These are phyloP conservation scores for Phytophthora europaea DNA, from an alignment of 352 stramenopile genomes.

Conservation along the genomic window DNA sequence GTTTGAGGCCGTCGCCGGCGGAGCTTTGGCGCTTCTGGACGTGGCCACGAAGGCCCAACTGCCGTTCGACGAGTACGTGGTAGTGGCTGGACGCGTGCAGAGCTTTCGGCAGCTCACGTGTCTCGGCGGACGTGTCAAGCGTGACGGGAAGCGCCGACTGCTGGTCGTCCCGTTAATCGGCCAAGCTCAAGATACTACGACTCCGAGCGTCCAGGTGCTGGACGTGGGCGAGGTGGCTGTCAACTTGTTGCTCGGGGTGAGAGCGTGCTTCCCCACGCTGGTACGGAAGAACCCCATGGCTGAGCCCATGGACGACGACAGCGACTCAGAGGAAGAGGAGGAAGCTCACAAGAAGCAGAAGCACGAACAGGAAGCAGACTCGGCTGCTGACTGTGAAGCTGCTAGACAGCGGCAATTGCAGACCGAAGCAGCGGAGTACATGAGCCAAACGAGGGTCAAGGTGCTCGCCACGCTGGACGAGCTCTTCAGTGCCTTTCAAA, in stretches of 20 bases:
- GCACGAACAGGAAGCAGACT: slow-evolving; percentile 20
- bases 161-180: slow-evolving; percentile 56
- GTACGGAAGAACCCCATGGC: slow-evolving; percentile 63
- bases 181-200: slow-evolving; percentile 14
- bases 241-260: slow-evolving; percentile 60
- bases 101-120: slow-evolving; percentile 63
- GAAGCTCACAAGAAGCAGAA: slow-evolving; percentile 47
- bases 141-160: slow-evolving; percentile 47
- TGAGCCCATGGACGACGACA: slow-evolving; percentile 35
- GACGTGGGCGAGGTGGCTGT: slow-evolving; percentile 69
- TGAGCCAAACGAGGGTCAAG: slow-evolving; percentile 51
- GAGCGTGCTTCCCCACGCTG: slow-evolving; percentile 73
- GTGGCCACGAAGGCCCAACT: slow-evolving; percentile 58
- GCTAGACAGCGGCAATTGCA: slow-evolving; percentile 20
- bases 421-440: slow-evolving; percentile 39
- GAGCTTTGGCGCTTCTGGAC: slow-evolving; percentile 41
- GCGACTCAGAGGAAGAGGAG: slow-evolving; percentile 48
- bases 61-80: slow-evolving; percentile 66
- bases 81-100: slow-evolving; percentile 56
- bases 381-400: slow-evolving; percentile 7
- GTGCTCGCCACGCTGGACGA: slow-evolving; percentile 50
- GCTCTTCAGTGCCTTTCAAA: slow-evolving; percentile 50
- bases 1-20: slow-evolving; percentile 39
- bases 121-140: slow-evolving; percentile 66
- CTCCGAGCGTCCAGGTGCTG: slow-evolving; percentile 53